These are phyloP conservation scores for Xylaria sp. DNA, from an alignment of 2,329 filamentous ascomycete genomes.

Conservation along the genomic window DNA sequence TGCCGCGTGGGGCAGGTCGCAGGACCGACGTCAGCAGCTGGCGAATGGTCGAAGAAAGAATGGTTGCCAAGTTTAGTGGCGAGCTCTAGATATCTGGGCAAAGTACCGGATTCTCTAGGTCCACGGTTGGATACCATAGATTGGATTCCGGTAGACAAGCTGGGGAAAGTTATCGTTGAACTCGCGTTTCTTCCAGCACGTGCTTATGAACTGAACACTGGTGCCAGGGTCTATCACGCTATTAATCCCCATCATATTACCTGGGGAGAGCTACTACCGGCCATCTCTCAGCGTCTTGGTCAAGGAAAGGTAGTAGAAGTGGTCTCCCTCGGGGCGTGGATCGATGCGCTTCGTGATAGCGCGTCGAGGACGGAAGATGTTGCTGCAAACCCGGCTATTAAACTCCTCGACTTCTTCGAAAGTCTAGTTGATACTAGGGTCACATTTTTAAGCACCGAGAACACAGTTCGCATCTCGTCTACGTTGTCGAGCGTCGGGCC, in stretches of 20 bases:
- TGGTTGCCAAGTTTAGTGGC: conserved; percentile 44
- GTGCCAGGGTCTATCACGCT: conserved; percentile 37
- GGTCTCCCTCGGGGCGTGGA: conserved; percentile 34
- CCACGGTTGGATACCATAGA: conserved; percentile 30
- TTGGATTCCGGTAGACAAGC: conserved; percentile 39
- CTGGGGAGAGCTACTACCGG: conserved; percentile 33
- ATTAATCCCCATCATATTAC: conserved; percentile 35
- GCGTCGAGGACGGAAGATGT: conserved; percentile 22
- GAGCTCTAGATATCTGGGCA: conserved; percentile 39
- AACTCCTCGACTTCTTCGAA: conserved; percentile 35
- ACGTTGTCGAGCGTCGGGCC: conserved; percentile 23
- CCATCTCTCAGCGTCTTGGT: conserved; percentile 20
- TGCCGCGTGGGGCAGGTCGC: conserved; percentile 41
- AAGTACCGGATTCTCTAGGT: conserved; percentile 39
- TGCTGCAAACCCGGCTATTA: conserved; percentile 30
- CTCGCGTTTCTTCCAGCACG: conserved; percentile 15
- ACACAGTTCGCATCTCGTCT: conserved; percentile 15
- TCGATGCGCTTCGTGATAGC: conserved; percentile 36
- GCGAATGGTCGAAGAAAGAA: conserved; percentile 39
- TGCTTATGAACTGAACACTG: neutral
- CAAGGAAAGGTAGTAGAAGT: conserved; percentile 19
- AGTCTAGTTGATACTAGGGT: conserved; percentile 11
- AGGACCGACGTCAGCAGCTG: conserved; percentile 32
- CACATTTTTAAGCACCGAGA: conserved; percentile 19
- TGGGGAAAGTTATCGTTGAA: conserved; percentile 36